Evolutionary conservation across 371 early-diverging fungal species (phyloP), one percentile per base, ranked within the genome.

Genomic region (Lichtheimia ramosa): DNA sequence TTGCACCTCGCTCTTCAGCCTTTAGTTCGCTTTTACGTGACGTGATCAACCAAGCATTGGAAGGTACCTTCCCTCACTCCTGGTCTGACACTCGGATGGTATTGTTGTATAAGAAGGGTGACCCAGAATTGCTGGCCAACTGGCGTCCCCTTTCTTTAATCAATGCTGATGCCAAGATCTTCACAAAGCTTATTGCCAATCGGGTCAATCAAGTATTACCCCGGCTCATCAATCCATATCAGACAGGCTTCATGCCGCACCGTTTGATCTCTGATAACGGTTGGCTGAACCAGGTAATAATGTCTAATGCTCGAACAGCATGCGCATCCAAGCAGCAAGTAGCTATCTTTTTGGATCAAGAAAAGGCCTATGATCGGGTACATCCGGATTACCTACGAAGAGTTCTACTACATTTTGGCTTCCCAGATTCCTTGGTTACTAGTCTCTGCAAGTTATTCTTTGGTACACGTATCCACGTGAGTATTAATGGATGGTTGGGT

Each of bases 121-220:
- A 65, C 16, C 16, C 42, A 0, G n/a, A 23, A 0, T n/a, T 12
- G 1, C 51, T 75, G 0, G 40, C 21, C 1, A 75, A 71, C 54
- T 71, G 75, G 71, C 48, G 70, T 1, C 71, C 71, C 1, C 60
- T 75, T 0, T 63, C 68, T 0, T 25, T 67, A 0, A 56, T 63
- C 3, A 58, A 58, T 16, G 15, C 50, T 0, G 63, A 63, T 25
- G 68, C 59, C 7, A 67, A 62, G 28, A 4, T 62, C 5, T 67
- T 67, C 40, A 67, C 62, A 1, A 40, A 41, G 13, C n/a, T 59
- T 0, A 15, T 68, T 2, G 51, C 66, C 13, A 64, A 21, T 16
- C 56, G 68, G 23, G 1, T 63, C 3, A 13, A n/a, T 14, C 0
- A 13, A 3, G 5, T 14, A 0, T 20, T 39, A 2, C 27, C 8